Evolutionary conservation across 108 stramenopile species (phyloP).

Genomic region (Aureococcus anophagefferens): DNA sequence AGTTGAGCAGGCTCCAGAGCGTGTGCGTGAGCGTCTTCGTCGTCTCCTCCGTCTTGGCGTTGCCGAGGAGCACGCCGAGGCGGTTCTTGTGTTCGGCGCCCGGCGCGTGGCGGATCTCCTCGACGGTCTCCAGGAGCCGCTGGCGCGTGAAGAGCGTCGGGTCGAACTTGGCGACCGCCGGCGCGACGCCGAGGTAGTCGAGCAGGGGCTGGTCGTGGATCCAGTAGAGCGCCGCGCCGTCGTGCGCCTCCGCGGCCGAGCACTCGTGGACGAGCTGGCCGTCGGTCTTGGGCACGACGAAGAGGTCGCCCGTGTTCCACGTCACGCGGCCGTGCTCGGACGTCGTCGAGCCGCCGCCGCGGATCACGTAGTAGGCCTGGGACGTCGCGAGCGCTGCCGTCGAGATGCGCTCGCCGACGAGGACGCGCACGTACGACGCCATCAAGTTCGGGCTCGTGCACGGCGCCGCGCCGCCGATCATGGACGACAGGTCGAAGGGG

Average conservation of each 20-base stretch:
- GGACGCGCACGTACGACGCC: conserved; percentile 21
- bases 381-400: conserved; percentile 21
- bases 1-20: conserved; percentile 28
- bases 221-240: conserved; percentile 26
- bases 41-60: conserved; percentile 7
- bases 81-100: conserved; percentile 25
- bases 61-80: conserved; percentile 20
- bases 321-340: conserved; percentile 6
- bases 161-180: conserved; percentile 7
- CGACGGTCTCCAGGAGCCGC: conserved; percentile 16
- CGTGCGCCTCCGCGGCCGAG: conserved; percentile 4
- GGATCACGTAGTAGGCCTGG: conserved; percentile 30
- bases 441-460: conserved; percentile 25
- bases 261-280: conserved; percentile 5
- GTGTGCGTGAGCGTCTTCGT: conserved; percentile 31
- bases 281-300: conserved; percentile 17
- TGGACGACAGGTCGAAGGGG: neutral
- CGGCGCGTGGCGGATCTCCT: conserved; percentile 14
- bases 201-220: conserved; percentile 24
- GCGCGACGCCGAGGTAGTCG: conserved; percentile 24
- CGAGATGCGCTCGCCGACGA: neutral
- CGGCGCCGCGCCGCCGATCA: neutral
- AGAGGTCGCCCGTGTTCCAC: conserved; percentile 27
- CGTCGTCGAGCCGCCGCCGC: conserved; percentile 3
- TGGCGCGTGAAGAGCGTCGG: conserved; percentile 15